Evolutionary conservation across 768 basidiomycete species (phyloP), one percentile per base, ranked within the genome.

Genomic region (Pleurotus pulmonarius): DNA sequence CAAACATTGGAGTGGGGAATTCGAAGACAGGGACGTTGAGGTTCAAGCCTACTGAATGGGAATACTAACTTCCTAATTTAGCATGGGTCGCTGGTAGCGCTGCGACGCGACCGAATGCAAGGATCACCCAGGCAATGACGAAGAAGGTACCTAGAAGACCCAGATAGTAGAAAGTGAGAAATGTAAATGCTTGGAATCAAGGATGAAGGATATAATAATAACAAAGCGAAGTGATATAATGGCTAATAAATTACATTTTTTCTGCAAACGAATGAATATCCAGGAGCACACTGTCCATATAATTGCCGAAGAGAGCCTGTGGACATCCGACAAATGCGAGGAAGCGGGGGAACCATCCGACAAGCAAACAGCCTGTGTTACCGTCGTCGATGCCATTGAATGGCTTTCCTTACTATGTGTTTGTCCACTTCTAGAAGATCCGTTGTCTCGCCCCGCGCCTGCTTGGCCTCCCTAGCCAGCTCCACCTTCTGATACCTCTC

Each of bases 401-500:
- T 40, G 13, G 22, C 51, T 24, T 18, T 53, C 51, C 38, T 53
- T 22, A 53, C 26, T 3, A 34, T 34, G 29, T 34, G 29, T 34
- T 34, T 34, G 11, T 34, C 29, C 51, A 39, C 41, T 37, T 53
- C 51, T 39, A 29, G 12, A 11, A 34, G 49, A 16, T 8, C 24
- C 62, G 57, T 29, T 56, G 64, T 60, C 48, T 64, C 63, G 58
- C 66, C 62, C 9, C 39, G 20, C 3, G 22, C 60, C 58, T 55
- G 60, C 62, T 63, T 48, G 59, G 58, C 39, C 34, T 24, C 41
- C 37, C 38, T 24, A 16, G 29, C 41, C 39, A 38, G 39, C 38
- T 54, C 58, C 24, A 24, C 59, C 18, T 65, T 66, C 54, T 73
- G 73, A 57, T 71, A 75, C 53, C 72, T 73, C 60, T 82, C 81